Conservation (phyloP, 2,329 filamentous ascomycete species). For the Pseudopyricularia cyperi region DNA sequence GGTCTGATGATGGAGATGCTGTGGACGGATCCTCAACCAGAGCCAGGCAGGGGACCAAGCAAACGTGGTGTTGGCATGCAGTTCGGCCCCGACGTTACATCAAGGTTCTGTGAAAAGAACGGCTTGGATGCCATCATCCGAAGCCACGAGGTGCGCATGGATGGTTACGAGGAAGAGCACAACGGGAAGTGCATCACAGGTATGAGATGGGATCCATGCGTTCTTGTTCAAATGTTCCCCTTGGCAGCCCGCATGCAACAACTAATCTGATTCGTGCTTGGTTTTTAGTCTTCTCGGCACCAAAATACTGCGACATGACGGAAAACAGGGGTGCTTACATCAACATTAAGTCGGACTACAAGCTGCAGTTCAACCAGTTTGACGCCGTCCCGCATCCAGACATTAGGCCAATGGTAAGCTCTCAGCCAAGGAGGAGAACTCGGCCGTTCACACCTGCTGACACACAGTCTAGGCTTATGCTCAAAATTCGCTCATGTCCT, state of each 20-base stretch:
- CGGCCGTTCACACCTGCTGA: neutral
- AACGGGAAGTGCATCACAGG: conserved; percentile 89
- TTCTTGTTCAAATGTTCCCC: neutral
- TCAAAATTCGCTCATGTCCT: conserved; percentile 67
- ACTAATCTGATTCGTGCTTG: neutral
- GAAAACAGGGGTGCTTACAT: conserved; percentile 98
- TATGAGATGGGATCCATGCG: conserved; percentile 21
- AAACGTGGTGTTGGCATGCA: conserved; percentile 95
- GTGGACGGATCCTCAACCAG: conserved; percentile 90
- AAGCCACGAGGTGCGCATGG: conserved; percentile 97
- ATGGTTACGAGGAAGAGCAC: conserved; percentile 97
- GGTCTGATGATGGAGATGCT: conserved; percentile 99
- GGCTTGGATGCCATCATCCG: conserved; percentile 89
- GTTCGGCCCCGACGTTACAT: conserved; percentile 93
- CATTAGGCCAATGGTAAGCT: conserved; percentile 75
- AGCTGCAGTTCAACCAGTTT: conserved; percentile 85
- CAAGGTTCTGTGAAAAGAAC: conserved; percentile 93
- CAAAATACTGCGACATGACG: conserved; percentile 93
- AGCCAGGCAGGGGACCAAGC: conserved; percentile 78
- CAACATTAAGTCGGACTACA: conserved; percentile 85
- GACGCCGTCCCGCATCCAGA: conserved; percentile 93
- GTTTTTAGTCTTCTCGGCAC: conserved; percentile 75
- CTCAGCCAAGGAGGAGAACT: neutral
- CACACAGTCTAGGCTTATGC: conserved; percentile 56
- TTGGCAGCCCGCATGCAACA: neutral